phyloP scores from a whole-genome alignment of 2,329 filamentous ascomycete species.

The Clarireedia sp. region DNA sequence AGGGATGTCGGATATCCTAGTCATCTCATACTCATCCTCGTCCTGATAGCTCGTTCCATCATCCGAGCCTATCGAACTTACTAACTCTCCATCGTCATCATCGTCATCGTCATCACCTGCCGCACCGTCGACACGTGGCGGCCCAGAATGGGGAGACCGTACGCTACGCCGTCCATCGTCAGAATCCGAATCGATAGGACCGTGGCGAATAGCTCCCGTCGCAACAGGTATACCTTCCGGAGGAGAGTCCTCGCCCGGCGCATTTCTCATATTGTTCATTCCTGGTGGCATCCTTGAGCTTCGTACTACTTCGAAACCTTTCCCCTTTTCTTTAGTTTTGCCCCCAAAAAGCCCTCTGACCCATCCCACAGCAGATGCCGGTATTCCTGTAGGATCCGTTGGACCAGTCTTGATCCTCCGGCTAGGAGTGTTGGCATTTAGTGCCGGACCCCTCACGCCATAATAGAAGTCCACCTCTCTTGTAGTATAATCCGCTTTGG shows the following conservation, averaged over 20 bases:
- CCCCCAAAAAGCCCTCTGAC: slow-evolving; percentile 70
- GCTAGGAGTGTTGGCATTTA: slow-evolving; percentile 73
- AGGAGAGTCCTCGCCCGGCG: slow-evolving; percentile 58
- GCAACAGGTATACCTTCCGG: slow-evolving; percentile 59
- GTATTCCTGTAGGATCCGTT: slow-evolving; percentile 85
- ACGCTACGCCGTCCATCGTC: slow-evolving; percentile 23
- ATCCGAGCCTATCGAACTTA: slow-evolving; percentile 28
- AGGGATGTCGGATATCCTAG: slow-evolving; percentile 40
- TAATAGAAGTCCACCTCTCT: slow-evolving; percentile 98
- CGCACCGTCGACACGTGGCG: slow-evolving; percentile 27
- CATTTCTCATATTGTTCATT: slow-evolving; percentile 44
- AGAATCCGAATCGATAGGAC: slow-evolving; percentile 58
- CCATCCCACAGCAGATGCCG: slow-evolving; percentile 85
- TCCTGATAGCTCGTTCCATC: slow-evolving; percentile 42
- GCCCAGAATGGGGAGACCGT: slow-evolving; percentile 32
- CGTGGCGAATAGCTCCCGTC: slow-evolving; percentile 33
- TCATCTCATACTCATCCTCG: slow-evolving; percentile 33
- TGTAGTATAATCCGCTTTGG: slow-evolving; percentile 76
- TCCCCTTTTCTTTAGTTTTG: slow-evolving; percentile 88
- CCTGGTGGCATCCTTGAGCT: slow-evolving; percentile 79
- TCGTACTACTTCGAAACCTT: slow-evolving; percentile 93
- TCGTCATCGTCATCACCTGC: slow-evolving; percentile 10
- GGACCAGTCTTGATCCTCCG: slow-evolving; percentile 88
- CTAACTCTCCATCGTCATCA: slow-evolving; percentile 17
- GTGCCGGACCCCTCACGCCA: slow-evolving; percentile 76